Percentiles rank a stretch among this genome's conserved stretches.
phyloP scores from a whole-genome alignment of 2,329 filamentous ascomycete genomes.

The Lachnellula arida region DNA sequence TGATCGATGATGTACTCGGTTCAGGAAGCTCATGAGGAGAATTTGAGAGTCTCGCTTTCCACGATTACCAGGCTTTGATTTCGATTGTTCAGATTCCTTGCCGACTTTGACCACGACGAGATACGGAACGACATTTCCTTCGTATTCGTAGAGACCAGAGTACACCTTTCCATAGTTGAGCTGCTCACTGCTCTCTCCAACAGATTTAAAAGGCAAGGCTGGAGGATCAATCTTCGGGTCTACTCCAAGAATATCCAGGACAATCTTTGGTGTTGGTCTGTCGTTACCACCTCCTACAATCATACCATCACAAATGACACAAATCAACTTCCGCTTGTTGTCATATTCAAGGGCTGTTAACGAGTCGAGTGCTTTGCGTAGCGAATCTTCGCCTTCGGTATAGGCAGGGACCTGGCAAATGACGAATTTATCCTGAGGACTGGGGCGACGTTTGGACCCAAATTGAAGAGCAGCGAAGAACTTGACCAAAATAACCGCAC shows the following conservation, averaged over 20 bases:
- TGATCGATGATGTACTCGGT: constrained; percentile 89
- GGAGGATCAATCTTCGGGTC: constrained; percentile 96
- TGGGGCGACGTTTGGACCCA: constrained; percentile 82
- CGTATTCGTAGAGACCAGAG: constrained; percentile 93
- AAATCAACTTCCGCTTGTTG: constrained; percentile 96
- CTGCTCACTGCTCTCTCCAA: constrained; percentile 83
- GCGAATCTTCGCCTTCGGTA: constrained; percentile 93
- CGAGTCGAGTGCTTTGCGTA: constrained; percentile 89
- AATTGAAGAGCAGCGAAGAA: constrained; percentile 92
- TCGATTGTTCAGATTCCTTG: constrained; percentile 88
- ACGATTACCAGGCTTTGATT: constrained; percentile 92
- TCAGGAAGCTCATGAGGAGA: constrained; percentile 93
- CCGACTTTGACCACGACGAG: constrained; percentile 95
- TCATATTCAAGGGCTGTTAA: constrained; percentile 93
- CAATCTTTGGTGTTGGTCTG: constrained; percentile 93
- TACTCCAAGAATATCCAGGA: constrained; percentile 93
- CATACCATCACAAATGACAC: constrained; percentile 94
- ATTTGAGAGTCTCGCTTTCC: constrained; percentile 99
- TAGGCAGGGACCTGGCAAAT: constrained; percentile 98
- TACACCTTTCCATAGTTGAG: constrained; percentile 99
- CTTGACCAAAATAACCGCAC: constrained; percentile 74
- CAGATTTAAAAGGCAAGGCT: constrained; percentile 87
- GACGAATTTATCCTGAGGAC: constrained; percentile 95
- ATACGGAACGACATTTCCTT: constrained; percentile 96
- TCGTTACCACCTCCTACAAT: constrained; percentile 96